Conservation (phyloP, 345 rosid species). For the Citrus sp. region DNA sequence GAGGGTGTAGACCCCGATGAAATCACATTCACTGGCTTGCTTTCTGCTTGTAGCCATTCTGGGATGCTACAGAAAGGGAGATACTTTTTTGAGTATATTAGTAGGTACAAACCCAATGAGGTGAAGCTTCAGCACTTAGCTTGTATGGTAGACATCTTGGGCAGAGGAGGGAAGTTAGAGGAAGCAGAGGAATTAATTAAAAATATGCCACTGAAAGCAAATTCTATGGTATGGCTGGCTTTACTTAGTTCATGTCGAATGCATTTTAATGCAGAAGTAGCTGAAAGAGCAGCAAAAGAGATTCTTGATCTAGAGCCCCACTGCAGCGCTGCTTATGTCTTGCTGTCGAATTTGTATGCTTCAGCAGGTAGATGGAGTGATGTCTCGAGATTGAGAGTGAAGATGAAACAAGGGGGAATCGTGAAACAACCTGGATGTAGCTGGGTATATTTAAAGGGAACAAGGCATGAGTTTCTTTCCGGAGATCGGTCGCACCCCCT, state of each 20-base stretch:
- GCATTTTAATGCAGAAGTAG: conserved; percentile 49
- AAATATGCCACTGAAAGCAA: conserved; percentile 51
- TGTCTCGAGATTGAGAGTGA: conserved; percentile 49
- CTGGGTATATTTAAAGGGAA: conserved; percentile 55
- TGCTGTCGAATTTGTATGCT: conserved; percentile 65
- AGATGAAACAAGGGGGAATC: conserved; percentile 54
- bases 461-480: conserved; percentile 51
- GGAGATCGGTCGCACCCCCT: conserved; percentile 55
- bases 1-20: conserved; percentile 52
- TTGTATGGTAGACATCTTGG: conserved; percentile 73
- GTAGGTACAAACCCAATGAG: conserved; percentile 20
- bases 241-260: conserved; percentile 71
- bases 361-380: conserved; percentile 60
- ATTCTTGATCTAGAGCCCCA: conserved; percentile 50
- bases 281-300: conserved; percentile 55
- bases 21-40: conserved; percentile 77
- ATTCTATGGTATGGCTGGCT: conserved; percentile 57
- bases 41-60: conserved; percentile 72
- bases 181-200: conserved; percentile 61
- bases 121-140: conserved; percentile 56
- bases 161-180: conserved; percentile 57
- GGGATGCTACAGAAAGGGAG: conserved; percentile 64
- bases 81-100: conserved; percentile 48
- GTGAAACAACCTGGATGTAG: conserved; percentile 58
- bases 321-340: conserved; percentile 56